Evolutionary conservation across 176 grass and related monocot genomes (phyloP).

Genomic region (bread wheat (Triticum aestivum)): DNA sequence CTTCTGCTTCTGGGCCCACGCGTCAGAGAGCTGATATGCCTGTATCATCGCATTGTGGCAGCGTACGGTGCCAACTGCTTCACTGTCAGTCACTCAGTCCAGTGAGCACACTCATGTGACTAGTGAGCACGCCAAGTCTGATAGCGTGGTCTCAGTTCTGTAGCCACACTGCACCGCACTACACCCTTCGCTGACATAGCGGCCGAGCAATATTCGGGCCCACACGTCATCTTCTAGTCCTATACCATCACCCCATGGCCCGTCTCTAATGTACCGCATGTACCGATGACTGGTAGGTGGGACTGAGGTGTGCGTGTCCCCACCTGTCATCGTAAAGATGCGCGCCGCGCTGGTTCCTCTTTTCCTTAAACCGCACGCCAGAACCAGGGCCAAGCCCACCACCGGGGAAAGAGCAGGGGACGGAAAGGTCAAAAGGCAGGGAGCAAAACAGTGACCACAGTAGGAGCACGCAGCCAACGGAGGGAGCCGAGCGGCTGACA

Average conservation of each 20-base stretch:
- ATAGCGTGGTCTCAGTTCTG: background rate
- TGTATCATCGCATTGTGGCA: background rate
- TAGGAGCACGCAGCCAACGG: background rate
- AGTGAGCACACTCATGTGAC: slow-evolving; percentile 25
- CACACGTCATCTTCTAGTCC: slow-evolving; percentile 3
- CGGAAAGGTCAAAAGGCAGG: slow-evolving; percentile 40
- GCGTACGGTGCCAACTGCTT: slow-evolving; percentile 20
- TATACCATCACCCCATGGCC: background rate
- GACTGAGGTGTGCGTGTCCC: fast-evolving
- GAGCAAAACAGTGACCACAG: background rate
- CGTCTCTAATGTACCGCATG: background rate
- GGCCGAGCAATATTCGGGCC: fast-evolving
- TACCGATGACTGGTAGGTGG: fast-evolving
- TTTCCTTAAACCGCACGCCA: slow-evolving; percentile 59
- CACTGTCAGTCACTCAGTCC: slow-evolving; percentile 2
- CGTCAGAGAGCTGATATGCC: background rate
- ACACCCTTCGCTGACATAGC: background rate
- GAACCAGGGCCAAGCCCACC: slow-evolving; percentile 24
- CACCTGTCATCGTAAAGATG: background rate
- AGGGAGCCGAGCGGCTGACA: background rate
- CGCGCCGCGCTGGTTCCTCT: background rate
- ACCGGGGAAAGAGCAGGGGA: background rate
- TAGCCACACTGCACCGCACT: background rate
- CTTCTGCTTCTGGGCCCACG: background rate
- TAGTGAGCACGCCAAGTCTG: slow-evolving; percentile 7